Evolutionary conservation across 1,284 basidiomycete genomes (phyloP), one percentile per base, ranked within the genome.

Genomic region (Trametes polyzona): DNA sequence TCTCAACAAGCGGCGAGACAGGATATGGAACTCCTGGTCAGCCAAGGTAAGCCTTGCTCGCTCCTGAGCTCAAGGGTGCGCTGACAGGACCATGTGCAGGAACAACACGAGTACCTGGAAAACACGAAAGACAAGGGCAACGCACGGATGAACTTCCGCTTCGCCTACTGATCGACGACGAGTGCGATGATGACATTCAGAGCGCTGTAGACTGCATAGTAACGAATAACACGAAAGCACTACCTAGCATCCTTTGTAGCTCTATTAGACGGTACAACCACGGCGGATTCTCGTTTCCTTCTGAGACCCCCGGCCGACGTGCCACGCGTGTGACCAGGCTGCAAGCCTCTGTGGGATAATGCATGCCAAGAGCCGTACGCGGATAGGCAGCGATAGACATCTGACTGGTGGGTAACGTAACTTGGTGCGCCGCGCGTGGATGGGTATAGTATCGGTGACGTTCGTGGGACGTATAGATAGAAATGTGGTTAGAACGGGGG

Each of bases 111-210:
- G 42, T 87, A 87, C 64, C 63, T 86, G 0, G 77, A 82, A 57
- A 83, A 74, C 16, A 86, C 84, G 11, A 80, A 75, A 43, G 84
- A 88, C 56, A 69, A 76, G 65, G 84, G 84, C 17, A 86, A 86
- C 64, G 66, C 77, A 52, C 73, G 80, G 52, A 65, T 86, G 48
- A 83, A 86, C 63, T 86, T 86, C 75, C 74, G 83, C 14, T 86
- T 86, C 63, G 79, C 76, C 7, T 83, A 85, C 64, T 84, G 70
- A 71, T n/a, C 7, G n/a, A 23, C 7, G 44, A 47, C 23, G 33
- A 10, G 14, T 17, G 14, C 8, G 37, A 23, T 29, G 23, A 21
- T 10, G 21, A 9, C 14, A 29, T 37, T 12, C 23, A 21, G 30
- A 52, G 41, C 40, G 23, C 4, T 9, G 14, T 26, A 26, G 32